Evolutionary conservation across 306 rosid species (phyloP), one percentile per base, ranked within the genome.

Genomic region (Abrus precatorius): DNA sequence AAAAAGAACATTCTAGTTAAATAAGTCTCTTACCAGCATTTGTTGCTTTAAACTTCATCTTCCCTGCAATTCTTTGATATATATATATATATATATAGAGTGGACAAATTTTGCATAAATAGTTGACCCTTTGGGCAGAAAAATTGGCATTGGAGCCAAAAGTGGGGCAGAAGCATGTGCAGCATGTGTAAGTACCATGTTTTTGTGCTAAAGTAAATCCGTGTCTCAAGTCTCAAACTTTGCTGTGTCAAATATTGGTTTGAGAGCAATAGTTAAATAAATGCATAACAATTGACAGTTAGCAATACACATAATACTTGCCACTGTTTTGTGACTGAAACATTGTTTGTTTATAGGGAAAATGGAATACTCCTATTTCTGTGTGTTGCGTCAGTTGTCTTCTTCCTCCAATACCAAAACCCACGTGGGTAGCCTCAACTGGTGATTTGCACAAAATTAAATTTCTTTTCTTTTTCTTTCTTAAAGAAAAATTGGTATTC

Each of bases 131-230:
- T 11, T 0, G 41, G 5, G 45, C 4, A 72, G 56, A 33, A 75
- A 68, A 75, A 68, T 9, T 61, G 75, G 79, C 62, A 29, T 52
- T 72, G 44, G 79, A 80, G 59, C 72, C 74, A 75, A 61, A 6
- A 43, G 0, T 70, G 84, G 38, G 78, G 84, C 84, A 75, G 79
- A 79, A 13, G 47, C 87, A 84, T 84, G 87, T 84, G 87, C 84
- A 49, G 53, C 87, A 67, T 61, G 81, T 80, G 87, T 66, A 56
- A 44, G 40, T 77, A 45, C 82, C 68, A 77, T 44, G 63, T 44
- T 77, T 62, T 30, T 77, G 34, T 14, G 43, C 50, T 63, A 48
- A 56, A 47, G 74, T 68, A 84, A 74, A 59, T 65, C 5, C 68
- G 3, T 3, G 28, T 62, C 60, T 55, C 72, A 71, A 55, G 28